These are phyloP conservation scores for Eucommia ulmoides DNA, from an alignment of 257 asterid genomes.

Conservation along the genomic window DNA sequence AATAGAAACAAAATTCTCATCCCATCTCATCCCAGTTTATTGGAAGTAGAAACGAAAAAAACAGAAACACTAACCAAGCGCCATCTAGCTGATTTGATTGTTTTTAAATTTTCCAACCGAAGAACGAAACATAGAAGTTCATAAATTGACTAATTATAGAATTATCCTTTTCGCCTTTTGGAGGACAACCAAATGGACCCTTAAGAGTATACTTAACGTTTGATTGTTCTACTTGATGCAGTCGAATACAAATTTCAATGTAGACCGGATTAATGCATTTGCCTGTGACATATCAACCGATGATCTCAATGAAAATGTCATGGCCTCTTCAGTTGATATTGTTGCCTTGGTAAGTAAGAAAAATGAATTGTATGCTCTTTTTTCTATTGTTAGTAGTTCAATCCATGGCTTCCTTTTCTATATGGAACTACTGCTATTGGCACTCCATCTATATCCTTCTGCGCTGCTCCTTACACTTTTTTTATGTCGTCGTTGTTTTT, in stretches of 20 bases:
- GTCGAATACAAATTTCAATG: slow-evolving; percentile 39
- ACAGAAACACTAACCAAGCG: neutral
- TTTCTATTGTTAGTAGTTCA: neutral
- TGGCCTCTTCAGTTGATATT: slow-evolving; percentile 59
- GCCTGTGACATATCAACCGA: slow-evolving; percentile 57
- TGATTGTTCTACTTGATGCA: slow-evolving; percentile 23
- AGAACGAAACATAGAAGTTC: too few species aligned
- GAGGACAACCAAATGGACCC: neutral
- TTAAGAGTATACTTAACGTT: slow-evolving; percentile 3
- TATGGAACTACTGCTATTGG: too few species aligned
- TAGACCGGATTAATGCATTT: slow-evolving; percentile 37
- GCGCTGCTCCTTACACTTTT: too few species aligned
- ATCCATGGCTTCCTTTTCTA: too few species aligned
- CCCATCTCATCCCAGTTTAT: too few species aligned
- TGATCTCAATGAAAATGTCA: slow-evolving; percentile 36
- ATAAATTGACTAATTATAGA: too few species aligned
- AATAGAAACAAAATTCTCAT: too few species aligned
- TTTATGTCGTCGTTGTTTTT: neutral
- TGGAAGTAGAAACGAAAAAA: too few species aligned
- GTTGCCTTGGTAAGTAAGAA: slow-evolving; percentile 53
- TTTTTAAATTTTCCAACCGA: neutral
- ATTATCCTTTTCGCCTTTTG: too few species aligned
- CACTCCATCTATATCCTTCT: too few species aligned
- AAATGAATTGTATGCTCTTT: neutral
- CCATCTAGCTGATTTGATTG: neutral